A percentile compares a stretch with the other conserved stretches of the same genome.
These are phyloP conservation scores for Hura crepitans DNA, from an alignment of 441 rosid species.

Conservation along the genomic window DNA sequence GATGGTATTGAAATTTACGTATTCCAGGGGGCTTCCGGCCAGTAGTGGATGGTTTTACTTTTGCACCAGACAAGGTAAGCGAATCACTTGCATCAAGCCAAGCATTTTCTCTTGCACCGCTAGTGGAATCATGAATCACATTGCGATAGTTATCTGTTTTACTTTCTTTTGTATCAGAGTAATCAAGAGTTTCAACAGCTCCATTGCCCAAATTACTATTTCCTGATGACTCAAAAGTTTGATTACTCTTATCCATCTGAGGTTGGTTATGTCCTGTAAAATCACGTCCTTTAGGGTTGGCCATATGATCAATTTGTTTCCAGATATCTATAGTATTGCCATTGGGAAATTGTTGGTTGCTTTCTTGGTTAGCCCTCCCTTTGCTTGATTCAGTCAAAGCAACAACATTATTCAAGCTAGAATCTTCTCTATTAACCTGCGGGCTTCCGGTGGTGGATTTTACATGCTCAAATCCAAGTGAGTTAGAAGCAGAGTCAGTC, in stretches of 20 bases:
- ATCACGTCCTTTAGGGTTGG: slow-evolving; percentile 24
- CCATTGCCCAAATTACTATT: slow-evolving; percentile 37
- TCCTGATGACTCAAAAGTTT: slow-evolving; percentile 41
- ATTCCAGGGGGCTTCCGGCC: slow-evolving; percentile 42
- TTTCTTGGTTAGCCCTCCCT: slow-evolving; percentile 36
- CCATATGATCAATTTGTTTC: slow-evolving; percentile 37
- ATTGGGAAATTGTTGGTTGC: slow-evolving; percentile 35
- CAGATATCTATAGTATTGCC: slow-evolving; percentile 37
- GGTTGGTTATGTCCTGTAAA: slow-evolving; percentile 28
- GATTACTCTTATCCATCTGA: slow-evolving; percentile 37
- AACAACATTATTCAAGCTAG: slow-evolving; percentile 34
- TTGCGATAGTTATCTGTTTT: slow-evolving; percentile 37
- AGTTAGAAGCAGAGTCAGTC: slow-evolving; percentile 39
- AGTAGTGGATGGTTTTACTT: slow-evolving; percentile 43
- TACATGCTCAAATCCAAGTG: slow-evolving; percentile 33
- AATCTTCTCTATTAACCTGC: slow-evolving; percentile 33
- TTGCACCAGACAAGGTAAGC: slow-evolving; percentile 37
- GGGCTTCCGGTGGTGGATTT: slow-evolving; percentile 30
- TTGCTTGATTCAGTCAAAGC: slow-evolving; percentile 32
- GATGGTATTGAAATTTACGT: slow-evolving; percentile 84
- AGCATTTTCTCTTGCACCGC: slow-evolving; percentile 36
- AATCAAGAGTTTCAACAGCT: slow-evolving; percentile 29
- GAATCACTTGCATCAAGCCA: slow-evolving; percentile 47
- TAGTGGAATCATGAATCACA: slow-evolving; percentile 30
- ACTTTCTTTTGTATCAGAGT: slow-evolving; percentile 35